Evolutionary conservation across 2,329 filamentous ascomycete genomes (phyloP).

Genomic region (Malbranchea zuffiana): DNA sequence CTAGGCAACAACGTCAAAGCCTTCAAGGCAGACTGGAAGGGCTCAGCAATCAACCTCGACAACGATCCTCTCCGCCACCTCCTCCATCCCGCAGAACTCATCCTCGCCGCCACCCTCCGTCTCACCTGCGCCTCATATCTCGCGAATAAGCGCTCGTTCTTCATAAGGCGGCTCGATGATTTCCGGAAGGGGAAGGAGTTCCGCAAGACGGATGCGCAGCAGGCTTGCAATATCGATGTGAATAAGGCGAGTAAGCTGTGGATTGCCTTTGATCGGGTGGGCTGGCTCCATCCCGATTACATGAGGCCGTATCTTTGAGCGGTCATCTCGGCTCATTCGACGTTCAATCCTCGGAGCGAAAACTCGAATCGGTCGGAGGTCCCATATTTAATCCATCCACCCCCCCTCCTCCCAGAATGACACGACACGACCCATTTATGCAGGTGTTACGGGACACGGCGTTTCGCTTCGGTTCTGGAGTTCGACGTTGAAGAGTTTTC

Average conservation of each 20-base stretch:
- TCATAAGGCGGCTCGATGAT: constrained; percentile 61
- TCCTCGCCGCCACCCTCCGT: constrained; percentile 65
- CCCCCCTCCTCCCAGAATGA: too few species aligned
- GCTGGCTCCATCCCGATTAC: constrained; percentile 58
- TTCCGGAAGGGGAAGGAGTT: constrained; percentile 66
- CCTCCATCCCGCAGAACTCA: constrained; percentile 67
- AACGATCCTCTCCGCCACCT: constrained; percentile 58
- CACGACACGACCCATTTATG: too few species aligned
- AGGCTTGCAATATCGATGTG: constrained; percentile 96
- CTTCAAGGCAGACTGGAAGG: constrained; percentile 82
- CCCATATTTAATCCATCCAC: too few species aligned
- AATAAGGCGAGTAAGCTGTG: constrained; percentile 94
- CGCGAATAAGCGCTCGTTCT: constrained; percentile 86
- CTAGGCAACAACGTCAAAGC: constrained; percentile 57
- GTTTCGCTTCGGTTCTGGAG: too few species aligned
- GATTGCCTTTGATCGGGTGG: constrained; percentile 76
- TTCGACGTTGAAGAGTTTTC: not conserved
- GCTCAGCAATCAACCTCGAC: constrained; percentile 62
- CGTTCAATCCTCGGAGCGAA: too few species aligned
- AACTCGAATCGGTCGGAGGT: too few species aligned
- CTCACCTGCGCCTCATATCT: constrained; percentile 82
- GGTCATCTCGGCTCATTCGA: constrained; percentile 5
- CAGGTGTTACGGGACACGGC: too few species aligned
- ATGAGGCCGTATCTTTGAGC: constrained; percentile 37
- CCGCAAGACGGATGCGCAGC: constrained; percentile 88